Evolutionary conservation across 1,284 basidiomycete genomes (phyloP), one percentile per base, ranked within the genome.

Genomic region (Cryptococcus floricola): DNA sequence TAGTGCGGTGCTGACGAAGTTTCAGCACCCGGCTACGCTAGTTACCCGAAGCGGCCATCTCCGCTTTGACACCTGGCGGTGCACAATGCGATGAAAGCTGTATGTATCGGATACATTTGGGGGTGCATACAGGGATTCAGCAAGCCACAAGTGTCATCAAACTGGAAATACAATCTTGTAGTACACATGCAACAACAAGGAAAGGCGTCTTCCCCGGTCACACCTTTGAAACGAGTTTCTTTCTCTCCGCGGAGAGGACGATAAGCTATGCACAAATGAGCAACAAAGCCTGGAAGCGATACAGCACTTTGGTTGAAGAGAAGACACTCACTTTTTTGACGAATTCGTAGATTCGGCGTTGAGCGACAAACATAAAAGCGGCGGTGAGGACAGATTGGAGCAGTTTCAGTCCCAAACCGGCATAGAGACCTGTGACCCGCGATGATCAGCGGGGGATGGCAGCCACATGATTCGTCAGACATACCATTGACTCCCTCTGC

Each of bases 371-470:
- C 62, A 95, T 80, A 66, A 95, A 90, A 12, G 90, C 89, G 14
- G 91, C 91, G 5, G 90, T 93, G 45, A 94, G 80, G 12, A 95
- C 89, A 56, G 89, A 91, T 77, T 96, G 93, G 6, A 87, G 64
- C 12, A 97, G 84, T 77, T 96, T 95, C 70, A 85, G 89, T 23
- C 83, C 81, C 39, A 92, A 82, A 5, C 92, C 92, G 66, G 85
- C 88, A 80, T 94, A 96, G 13, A 95, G 76, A 1, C 92, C 91
- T 63, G 78, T 2, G 16, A 31, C 14, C 8, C 43, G 43, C 5
- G 7, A 27, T 10, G 3, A 19, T 25, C 45, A 46, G 18, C 41
- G 14, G 41, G 9, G 19, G 2, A 19, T 2, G 27, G n/a, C 45
- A 42, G 10, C 39, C 13, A 23, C 34, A n/a, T 5, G n/a, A 25